phyloP scores from a whole-genome alignment of 179 eudicot genomes.

The Silene noctiflora region DNA sequence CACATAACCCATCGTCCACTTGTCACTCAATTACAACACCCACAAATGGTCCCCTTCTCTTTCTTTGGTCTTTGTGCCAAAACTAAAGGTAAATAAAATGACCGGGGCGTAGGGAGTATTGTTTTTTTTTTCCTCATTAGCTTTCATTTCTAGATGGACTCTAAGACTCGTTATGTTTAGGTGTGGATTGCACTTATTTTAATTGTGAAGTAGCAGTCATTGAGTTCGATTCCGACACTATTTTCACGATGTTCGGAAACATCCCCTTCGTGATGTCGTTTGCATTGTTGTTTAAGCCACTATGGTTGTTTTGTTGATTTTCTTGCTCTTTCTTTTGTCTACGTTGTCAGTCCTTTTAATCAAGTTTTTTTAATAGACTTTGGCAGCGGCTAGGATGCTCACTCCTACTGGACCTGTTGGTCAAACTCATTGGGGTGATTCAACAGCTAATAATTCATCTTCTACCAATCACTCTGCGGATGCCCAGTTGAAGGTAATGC shows the following conservation, averaged over 20 bases:
- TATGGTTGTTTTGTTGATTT: too few relatives aligned
- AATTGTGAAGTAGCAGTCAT: not conserved
- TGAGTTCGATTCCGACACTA: not conserved
- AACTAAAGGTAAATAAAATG: too few relatives aligned
- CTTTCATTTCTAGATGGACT: not conserved
- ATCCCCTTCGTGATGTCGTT: too few relatives aligned
- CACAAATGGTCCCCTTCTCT: too few relatives aligned
- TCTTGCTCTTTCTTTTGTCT: not conserved
- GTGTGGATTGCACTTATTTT: not conserved
- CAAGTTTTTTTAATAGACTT: conserved; percentile 44
- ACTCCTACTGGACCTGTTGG: conserved; percentile 89
- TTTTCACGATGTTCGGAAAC: not conserved
- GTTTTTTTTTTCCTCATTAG: not conserved
- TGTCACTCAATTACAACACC: too few relatives aligned
- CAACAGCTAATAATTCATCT: conserved; percentile 70
- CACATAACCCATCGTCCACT: too few relatives aligned
- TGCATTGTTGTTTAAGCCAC: too few relatives aligned
- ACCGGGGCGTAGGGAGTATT: too few relatives aligned
- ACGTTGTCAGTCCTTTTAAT: not conserved
- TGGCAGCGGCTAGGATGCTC: conserved; percentile 97
- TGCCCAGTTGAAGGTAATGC: conserved; percentile 74
- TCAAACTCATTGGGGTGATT: conserved; percentile 92
- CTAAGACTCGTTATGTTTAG: not conserved
- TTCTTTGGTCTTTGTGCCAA: too few relatives aligned
- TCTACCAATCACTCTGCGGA: conserved; percentile 80